phyloP scores from a whole-genome alignment of 257 asterid genomes.

The Marsdenia floribunda region DNA sequence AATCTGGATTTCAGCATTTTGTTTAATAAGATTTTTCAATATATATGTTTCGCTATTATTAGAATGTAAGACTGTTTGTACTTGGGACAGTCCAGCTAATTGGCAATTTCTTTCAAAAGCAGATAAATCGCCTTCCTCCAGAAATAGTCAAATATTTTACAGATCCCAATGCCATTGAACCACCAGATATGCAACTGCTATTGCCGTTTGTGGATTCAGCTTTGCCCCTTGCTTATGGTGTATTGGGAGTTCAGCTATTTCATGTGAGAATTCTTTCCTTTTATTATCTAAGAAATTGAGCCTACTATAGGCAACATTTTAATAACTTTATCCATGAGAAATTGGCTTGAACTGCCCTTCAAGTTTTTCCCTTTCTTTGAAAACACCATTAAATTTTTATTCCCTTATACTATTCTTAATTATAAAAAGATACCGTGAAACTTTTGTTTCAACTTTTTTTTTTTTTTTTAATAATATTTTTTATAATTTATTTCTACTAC shows the following conservation, averaged over 20 bases:
- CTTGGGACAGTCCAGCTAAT: conserved; percentile 5
- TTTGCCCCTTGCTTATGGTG: conserved; percentile 86
- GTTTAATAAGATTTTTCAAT: background rate
- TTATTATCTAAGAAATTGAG: background rate
- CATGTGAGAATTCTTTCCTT: conserved; percentile 50
- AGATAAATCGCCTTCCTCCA: conserved; percentile 87
- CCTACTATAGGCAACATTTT: background rate
- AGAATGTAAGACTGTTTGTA: conserved; percentile 7
- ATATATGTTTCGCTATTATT: background rate
- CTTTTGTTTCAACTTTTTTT: too few relatives aligned
- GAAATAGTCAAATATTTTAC: conserved; percentile 87
- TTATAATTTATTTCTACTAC: too few relatives aligned
- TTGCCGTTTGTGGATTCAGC: conserved; percentile 88
- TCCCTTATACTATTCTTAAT: too few relatives aligned
- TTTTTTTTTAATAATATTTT: too few relatives aligned
- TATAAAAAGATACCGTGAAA: too few relatives aligned
- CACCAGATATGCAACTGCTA: conserved; percentile 87
- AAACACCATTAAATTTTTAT: too few relatives aligned
- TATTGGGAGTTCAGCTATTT: conserved; percentile 75
- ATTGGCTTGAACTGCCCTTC: too few relatives aligned
- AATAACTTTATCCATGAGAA: background rate
- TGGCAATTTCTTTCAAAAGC: conserved; percentile 24
- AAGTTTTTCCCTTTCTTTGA: too few relatives aligned
- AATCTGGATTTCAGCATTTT: background rate
- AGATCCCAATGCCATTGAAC: conserved; percentile 89